phyloP scores from a whole-genome alignment of 2,329 filamentous ascomycete genomes.

The Penicillium sp. region DNA sequence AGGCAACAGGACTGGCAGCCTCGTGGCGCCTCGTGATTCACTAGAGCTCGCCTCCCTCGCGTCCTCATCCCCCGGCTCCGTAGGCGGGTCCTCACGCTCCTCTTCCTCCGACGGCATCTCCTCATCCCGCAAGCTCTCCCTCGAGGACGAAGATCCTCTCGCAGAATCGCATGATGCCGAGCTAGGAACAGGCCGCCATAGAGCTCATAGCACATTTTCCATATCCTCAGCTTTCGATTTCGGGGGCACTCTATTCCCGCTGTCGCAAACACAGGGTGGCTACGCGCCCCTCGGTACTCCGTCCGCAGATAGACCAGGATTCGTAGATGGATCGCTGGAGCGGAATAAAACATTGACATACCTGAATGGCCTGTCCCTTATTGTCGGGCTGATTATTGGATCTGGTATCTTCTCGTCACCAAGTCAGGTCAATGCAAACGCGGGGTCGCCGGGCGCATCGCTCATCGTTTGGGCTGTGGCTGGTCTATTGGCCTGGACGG shows the following conservation, averaged over 20 bases:
- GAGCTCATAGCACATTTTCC: constrained; percentile 71
- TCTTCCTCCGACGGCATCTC: constrained; percentile 82
- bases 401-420: constrained; percentile 96
- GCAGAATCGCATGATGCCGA: constrained; percentile 52
- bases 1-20: constrained; percentile 28
- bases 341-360: constrained; percentile 96
- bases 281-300: constrained; percentile 86
- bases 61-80: constrained; percentile 69
- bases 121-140: constrained; percentile 86
- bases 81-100: constrained; percentile 62
- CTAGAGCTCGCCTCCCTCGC: constrained; percentile 94
- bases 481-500: constrained; percentile 93
- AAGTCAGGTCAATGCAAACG: constrained; percentile 86
- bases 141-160: constrained; percentile 81
- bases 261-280: constrained; percentile 75
- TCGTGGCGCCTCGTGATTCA: constrained; percentile 70
- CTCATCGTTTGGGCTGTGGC: constrained; percentile 90
- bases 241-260: constrained; percentile 84
- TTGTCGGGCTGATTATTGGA: constrained; percentile 91
- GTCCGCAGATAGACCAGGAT: constrained; percentile 53
- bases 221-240: constrained; percentile 95
- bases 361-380: constrained; percentile 84
- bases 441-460: constrained; percentile 84
- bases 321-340: constrained; percentile 74
- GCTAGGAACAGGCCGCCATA: constrained; percentile 48